Percentiles rank a stretch among this genome's conserved stretches.
Evolutionary conservation across 257 asterid genomes (phyloP).

Genomic region (Solanum chmielewskii): DNA sequence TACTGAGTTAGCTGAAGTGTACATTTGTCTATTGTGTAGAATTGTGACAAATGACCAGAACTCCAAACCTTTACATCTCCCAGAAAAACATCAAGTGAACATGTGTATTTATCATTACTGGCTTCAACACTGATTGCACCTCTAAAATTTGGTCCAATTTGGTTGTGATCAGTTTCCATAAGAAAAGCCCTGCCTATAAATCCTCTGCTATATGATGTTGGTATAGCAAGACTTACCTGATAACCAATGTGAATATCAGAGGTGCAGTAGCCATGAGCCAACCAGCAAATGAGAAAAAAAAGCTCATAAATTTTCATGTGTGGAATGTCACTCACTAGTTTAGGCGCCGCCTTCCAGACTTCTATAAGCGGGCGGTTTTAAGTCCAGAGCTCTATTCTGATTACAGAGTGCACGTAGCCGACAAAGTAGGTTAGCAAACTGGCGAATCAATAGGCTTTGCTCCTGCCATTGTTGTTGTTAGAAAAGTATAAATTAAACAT

Average conservation of each 20-base stretch:
- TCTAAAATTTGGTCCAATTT: slow-evolving; percentile 34
- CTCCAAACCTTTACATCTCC: slow-evolving; percentile 77
- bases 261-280: slow-evolving; percentile 10
- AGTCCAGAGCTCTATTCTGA: neutral
- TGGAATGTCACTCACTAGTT: neutral
- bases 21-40: slow-evolving; percentile 47
- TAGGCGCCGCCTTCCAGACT: neutral
- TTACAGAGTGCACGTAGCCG: neutral
- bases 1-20: slow-evolving; percentile 30
- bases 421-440: neutral
- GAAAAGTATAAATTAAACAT: neutral
- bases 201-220: slow-evolving; percentile 37
- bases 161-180: slow-evolving; percentile 26
- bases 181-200: slow-evolving; percentile 66
- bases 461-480: neutral
- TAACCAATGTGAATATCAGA: slow-evolving; percentile 41
- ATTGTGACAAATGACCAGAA: slow-evolving; percentile 58
- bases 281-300: slow-evolving; percentile 10
- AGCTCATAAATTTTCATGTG: slow-evolving; percentile 33
- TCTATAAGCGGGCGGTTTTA: neutral
- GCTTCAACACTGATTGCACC: slow-evolving; percentile 63
- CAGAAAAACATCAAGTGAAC: slow-evolving; percentile 62
- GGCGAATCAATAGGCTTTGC: neutral
- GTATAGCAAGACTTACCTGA: slow-evolving; percentile 53
- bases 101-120: slow-evolving; percentile 27